phyloP scores from a whole-genome alignment of 2,329 filamentous ascomycete genomes.

The Saccharata proteae region DNA sequence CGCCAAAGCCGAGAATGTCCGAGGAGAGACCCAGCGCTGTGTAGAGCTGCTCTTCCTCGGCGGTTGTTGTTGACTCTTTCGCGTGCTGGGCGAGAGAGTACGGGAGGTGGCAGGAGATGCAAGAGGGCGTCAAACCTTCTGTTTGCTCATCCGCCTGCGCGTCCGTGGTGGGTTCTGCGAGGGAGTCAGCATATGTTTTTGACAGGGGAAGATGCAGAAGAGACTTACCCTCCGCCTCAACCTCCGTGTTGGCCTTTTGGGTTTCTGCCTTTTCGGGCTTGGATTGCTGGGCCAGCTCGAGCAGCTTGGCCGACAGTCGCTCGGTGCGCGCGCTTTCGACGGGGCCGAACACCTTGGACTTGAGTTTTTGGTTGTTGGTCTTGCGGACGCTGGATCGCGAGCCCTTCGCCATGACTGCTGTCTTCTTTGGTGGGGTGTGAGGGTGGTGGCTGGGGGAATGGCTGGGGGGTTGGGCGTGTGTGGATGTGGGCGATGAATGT shows the following conservation, averaged over 20 bases:
- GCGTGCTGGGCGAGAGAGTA: conserved; percentile 4
- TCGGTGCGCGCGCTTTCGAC: conserved; percentile 67
- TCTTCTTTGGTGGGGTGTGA: conserved; percentile 16
- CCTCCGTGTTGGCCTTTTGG: too few species aligned
- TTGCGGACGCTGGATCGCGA: conserved; percentile 68
- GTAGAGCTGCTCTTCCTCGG: conserved; percentile 22
- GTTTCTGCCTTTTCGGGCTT: conserved; percentile 40
- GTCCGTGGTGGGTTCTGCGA: conserved; percentile 6
- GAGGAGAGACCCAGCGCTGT: conserved; percentile 26
- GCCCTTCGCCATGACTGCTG: conserved; percentile 96
- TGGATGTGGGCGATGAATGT: conserved; percentile 9
- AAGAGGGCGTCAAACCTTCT: conserved; percentile 11
- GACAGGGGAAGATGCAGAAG: neutral
- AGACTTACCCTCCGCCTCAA: conserved; percentile 21
- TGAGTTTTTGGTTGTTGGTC: conserved; percentile 70
- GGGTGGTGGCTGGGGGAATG: neutral
- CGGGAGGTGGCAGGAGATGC: conserved; percentile 9
- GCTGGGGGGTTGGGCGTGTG: conserved; percentile 7
- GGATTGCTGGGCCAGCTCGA: conserved; percentile 66
- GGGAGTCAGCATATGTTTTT: conserved; percentile 2
- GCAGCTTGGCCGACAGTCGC: conserved; percentile 73
- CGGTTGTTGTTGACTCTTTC: conserved; percentile 1
- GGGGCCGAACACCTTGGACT: conserved; percentile 72
- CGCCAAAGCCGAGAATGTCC: conserved; percentile 27
- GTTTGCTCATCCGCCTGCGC: conserved; percentile 8